Conservation (phyloP, 495 filamentous ascomycete species). For the Echria macrotheca region DNA sequence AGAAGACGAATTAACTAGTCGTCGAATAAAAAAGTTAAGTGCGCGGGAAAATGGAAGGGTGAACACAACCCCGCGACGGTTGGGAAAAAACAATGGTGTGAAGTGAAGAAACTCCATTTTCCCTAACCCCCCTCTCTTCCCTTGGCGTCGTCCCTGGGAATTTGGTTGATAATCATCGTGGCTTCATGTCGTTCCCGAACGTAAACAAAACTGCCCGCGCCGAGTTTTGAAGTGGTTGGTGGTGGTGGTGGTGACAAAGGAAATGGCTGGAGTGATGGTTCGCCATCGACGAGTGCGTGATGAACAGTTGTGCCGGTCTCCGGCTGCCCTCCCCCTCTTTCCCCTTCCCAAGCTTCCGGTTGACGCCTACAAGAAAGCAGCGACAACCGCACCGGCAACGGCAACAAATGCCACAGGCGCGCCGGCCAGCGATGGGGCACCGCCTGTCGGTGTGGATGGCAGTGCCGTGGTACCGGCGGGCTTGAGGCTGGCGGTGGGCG, state of each 20-base stretch:
- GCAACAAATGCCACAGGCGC: constrained; percentile 37
- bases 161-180: neutral
- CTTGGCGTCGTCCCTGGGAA: neutral
- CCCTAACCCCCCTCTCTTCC: too few species aligned
- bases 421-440: constrained; percentile 28
- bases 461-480: constrained; percentile 17
- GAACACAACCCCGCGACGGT: too few species aligned
- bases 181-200: constrained; percentile 3
- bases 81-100: too few species aligned
- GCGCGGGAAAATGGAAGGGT: too few species aligned
- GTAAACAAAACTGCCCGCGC: constrained; percentile 1
- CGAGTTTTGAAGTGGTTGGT: constrained; percentile 6
- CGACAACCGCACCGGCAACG: constrained; percentile 40
- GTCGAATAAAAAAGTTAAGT: too few species aligned
- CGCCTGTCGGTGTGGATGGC: constrained; percentile 25
- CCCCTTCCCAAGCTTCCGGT: neutral
- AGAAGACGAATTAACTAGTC: too few species aligned
- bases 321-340: constrained; percentile 1
- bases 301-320: neutral
- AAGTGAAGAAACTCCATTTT: too few species aligned
- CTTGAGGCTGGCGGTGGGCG: constrained; percentile 22
- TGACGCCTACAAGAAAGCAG: constrained; percentile 37
- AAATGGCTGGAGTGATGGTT: constrained; percentile 38
- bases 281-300: constrained; percentile 6
- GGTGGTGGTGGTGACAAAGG: constrained; percentile 31